Evolutionary conservation across 2,329 filamentous ascomycete genomes (phyloP).

Genomic region (Botrytis galanthina): DNA sequence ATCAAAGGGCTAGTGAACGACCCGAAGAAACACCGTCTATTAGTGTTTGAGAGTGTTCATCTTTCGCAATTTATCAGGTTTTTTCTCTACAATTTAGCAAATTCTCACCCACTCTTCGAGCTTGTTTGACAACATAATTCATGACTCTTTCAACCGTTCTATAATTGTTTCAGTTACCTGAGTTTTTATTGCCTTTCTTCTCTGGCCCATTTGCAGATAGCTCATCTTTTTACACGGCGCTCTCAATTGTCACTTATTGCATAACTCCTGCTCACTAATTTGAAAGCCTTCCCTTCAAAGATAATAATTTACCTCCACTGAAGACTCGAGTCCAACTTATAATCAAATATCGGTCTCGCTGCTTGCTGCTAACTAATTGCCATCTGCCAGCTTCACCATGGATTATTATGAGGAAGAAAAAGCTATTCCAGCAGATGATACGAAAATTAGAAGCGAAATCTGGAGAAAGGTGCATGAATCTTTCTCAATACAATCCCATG

Average conservation of each 20-base stretch:
- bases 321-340: background rate
- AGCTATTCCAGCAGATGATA: background rate
- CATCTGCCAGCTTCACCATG: background rate
- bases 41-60: background rate
- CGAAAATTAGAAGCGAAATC: rapidly evolving
- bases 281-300: background rate
- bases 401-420: background rate
- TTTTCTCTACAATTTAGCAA: background rate
- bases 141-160: background rate
- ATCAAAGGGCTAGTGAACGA: background rate
- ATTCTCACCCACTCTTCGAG: background rate
- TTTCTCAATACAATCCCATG: background rate
- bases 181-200: background rate
- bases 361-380: background rate
- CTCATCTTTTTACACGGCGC: background rate
- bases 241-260: background rate
- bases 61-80: background rate
- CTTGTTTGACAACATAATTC: background rate
- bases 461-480: background rate
- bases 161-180: background rate
- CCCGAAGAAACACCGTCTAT: background rate
- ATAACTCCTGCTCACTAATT: background rate
- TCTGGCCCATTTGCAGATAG: background rate
- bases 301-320: background rate
- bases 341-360: background rate